Evolutionary conservation across 2,329 filamentous ascomycete genomes (phyloP), one percentile per base, ranked within the genome.

Genomic region (Diplocarpon mali): DNA sequence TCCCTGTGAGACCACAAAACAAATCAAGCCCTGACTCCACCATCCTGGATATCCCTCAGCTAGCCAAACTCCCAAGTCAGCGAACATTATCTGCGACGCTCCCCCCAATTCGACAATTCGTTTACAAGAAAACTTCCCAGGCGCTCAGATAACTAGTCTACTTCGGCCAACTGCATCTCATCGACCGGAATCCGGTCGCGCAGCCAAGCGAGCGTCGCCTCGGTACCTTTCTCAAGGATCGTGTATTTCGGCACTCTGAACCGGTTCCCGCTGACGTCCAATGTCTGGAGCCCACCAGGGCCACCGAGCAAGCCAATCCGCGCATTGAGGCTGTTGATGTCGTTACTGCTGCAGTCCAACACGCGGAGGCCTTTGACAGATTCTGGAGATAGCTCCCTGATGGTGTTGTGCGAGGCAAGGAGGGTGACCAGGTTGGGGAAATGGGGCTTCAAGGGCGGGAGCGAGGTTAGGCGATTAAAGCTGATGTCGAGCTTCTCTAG

Each of bases 171-270:
- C 45, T 39, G 53, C 13, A 40, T 29, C 34, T 60, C 60, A 3
- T 49, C 52, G 63, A 69, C 72, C 72, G 85, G 80, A 30, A 94
- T 82, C 44, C 83, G 75, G 24, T 86, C 83, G 48, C 85, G 75
- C 40, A 95, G 64, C 83, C 87, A 95, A 40, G 79, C 72, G 53
- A 95, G 67, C 0, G 87, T 81, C 2, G 85, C 83, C 56, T 94
- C 87, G 0, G 89, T 95, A 0, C 90, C 90, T 50, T 87, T 84
- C 48, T 90, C 84, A 38, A 96, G 67, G 6, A 95, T 75, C 51
- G 83, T 84, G 68, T 83, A 89, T 45, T 85, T 78, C 0, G 90
- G 90, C 28, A 95, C 87, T 28, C 86, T 74, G 65, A 96, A 96
- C 28, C 80, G 73, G 61, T 96, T 96, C 0, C 88, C 88, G 24